These are phyloP conservation scores for Trichoderma reesei DNA, from an alignment of 495 filamentous ascomycete species.

Conservation along the genomic window DNA sequence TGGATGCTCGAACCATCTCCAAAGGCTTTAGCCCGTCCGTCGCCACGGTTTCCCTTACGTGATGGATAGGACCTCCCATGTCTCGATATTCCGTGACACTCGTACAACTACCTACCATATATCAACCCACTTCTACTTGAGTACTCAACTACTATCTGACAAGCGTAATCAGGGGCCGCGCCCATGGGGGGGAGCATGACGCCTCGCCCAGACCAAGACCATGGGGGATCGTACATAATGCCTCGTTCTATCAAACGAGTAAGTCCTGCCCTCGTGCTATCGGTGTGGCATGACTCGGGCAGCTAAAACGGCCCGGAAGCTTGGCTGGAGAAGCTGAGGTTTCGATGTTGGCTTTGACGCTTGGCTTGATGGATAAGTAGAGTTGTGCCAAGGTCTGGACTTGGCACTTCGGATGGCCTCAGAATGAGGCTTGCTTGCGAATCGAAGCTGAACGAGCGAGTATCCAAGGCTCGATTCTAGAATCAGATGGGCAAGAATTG, in stretches of 20 bases:
- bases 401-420: background rate
- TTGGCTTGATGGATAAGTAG: background rate
- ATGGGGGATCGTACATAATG: background rate
- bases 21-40: background rate
- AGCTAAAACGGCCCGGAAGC: background rate
- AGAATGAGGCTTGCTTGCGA: conserved; percentile 1
- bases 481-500: too few relatives aligned
- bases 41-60: background rate
- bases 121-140: too few relatives aligned
- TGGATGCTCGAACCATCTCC: background rate
- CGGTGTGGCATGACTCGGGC: background rate
- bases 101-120: background rate
- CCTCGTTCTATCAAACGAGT: background rate
- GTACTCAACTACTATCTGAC: too few relatives aligned
- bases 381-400: background rate
- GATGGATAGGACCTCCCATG: background rate
- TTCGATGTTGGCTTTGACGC: background rate
- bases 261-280: background rate
- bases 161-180: background rate
- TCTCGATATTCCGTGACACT: too few relatives aligned
- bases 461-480: too few relatives aligned
- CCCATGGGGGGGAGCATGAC: too few relatives aligned
- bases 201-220: too few relatives aligned
- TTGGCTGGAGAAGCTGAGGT: background rate
- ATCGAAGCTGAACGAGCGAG: background rate